phyloP scores from a whole-genome alignment of 176 grass and related monocot genomes.

The Avena sativa region DNA sequence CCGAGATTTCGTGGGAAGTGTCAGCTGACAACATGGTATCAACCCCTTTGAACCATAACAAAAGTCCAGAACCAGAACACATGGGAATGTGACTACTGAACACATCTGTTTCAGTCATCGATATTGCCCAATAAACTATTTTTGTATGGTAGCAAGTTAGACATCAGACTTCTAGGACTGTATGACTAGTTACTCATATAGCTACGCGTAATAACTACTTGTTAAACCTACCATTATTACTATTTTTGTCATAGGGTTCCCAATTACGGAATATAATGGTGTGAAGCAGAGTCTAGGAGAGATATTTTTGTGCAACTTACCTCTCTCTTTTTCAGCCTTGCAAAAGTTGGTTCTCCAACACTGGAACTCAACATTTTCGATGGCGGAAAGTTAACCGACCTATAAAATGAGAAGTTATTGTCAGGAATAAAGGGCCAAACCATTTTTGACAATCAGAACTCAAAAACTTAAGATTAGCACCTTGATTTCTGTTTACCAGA shows the following conservation, averaged over 20 bases:
- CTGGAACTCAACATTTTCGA: slow-evolving; percentile 58
- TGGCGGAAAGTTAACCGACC: slow-evolving; percentile 68
- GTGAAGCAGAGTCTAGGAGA: neutral
- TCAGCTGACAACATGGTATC: slow-evolving; percentile 19
- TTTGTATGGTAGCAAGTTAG: neutral
- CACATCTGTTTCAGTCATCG: neutral
- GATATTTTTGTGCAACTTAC: slow-evolving; percentile 33
- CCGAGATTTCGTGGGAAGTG: neutral
- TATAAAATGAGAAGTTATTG: slow-evolving; percentile 41
- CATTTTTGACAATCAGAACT: slow-evolving; percentile 22
- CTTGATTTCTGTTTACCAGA: slow-evolving; percentile 68
- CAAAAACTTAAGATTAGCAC: slow-evolving; percentile 51
- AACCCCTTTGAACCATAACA: slow-evolving; percentile 19
- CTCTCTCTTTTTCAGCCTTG: slow-evolving; percentile 61
- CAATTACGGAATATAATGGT: neutral
- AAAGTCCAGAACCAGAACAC: neutral
- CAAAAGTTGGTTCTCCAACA: slow-evolving; percentile 48
- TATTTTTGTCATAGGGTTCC: neutral
- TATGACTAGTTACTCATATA: slow-evolving; percentile 21
- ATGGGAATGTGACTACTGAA: neutral
- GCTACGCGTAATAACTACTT: neutral
- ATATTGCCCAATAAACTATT: neutral
- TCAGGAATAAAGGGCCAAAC: slow-evolving; percentile 37
- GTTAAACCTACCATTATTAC: neutral
- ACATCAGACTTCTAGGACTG: neutral